A percentile compares a stretch with the other conserved stretches of the same genome.
These are phyloP conservation scores for Capsicum chinense DNA, from an alignment of 257 asterid species.

Conservation along the genomic window DNA sequence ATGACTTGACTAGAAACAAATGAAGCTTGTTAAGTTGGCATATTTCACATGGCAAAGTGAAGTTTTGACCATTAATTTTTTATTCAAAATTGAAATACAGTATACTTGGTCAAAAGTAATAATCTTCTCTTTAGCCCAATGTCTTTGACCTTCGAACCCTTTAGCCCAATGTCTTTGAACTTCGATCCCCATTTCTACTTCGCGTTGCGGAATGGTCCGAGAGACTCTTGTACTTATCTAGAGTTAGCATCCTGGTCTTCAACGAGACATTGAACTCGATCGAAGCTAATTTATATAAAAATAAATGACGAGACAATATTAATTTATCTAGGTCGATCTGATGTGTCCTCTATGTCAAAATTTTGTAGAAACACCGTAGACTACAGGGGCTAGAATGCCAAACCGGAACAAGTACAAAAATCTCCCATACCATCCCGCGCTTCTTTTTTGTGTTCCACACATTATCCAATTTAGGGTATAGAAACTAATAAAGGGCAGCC, in stretches of 20 bases:
- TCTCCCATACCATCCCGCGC: background rate
- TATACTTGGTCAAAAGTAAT: conserved; percentile 13
- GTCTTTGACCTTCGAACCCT: background rate
- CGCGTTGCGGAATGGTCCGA: background rate
- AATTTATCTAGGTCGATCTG: background rate
- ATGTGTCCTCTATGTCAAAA: background rate
- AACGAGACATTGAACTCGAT: background rate
- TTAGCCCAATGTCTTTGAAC: background rate
- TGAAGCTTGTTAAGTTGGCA: background rate
- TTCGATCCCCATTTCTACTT: background rate
- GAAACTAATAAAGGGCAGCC: no score
- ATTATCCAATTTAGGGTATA: background rate
- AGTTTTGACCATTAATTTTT: background rate
- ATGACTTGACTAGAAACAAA: background rate
- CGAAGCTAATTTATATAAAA: background rate
- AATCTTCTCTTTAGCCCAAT: background rate
- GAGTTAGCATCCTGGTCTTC: no score
- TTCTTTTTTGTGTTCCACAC: background rate
- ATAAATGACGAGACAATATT: background rate
- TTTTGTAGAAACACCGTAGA: background rate
- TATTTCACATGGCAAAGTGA: conserved; percentile 9
- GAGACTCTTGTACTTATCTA: background rate
- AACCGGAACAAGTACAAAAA: background rate
- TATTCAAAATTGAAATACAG: background rate
- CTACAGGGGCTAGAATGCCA: background rate